phyloP scores from a whole-genome alignment of 805 yeast genomes.

The Cyberlindnera meyerae region DNA sequence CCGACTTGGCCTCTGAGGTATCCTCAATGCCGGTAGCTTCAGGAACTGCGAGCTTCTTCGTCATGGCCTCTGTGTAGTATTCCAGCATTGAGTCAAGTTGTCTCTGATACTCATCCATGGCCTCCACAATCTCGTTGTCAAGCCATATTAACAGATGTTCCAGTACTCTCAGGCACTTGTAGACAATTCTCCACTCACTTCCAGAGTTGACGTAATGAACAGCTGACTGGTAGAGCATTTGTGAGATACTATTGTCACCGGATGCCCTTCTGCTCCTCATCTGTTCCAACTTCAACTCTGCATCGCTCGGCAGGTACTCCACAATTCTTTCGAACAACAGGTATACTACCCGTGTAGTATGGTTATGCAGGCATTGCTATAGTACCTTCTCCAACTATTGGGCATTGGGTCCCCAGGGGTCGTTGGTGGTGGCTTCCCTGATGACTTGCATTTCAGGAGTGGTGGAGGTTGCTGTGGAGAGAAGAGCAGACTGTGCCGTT shows the following conservation, averaged over 20 bases:
- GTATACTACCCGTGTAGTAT: slow-evolving; percentile 28
- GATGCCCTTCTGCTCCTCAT: neutral
- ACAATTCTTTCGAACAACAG: slow-evolving; percentile 29
- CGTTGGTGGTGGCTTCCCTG: slow-evolving; percentile 38
- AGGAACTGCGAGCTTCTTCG: too few relatives aligned
- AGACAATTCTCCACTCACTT: slow-evolving; percentile 36
- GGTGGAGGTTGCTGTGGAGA: slow-evolving; percentile 28
- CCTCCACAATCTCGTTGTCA: slow-evolving; percentile 8
- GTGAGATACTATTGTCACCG: neutral
- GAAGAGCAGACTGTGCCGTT: slow-evolving; percentile 34
- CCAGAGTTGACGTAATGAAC: slow-evolving; percentile 36
- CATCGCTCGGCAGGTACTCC: slow-evolving; percentile 7
- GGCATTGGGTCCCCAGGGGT: slow-evolving; percentile 49
- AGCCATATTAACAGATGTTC: slow-evolving; percentile 28
- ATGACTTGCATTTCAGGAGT: slow-evolving; percentile 36
- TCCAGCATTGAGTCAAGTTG: slow-evolving; percentile 1
- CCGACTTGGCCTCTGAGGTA: too few relatives aligned
- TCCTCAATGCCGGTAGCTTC: too few relatives aligned
- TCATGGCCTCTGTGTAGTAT: too few relatives aligned
- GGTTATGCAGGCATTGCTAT: slow-evolving; percentile 1
- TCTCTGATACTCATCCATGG: slow-evolving; percentile 1
- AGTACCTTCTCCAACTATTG: slow-evolving; percentile 35
- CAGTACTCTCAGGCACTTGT: slow-evolving; percentile 32
- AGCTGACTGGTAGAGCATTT: slow-evolving; percentile 6
- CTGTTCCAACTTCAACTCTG: neutral